phyloP scores from a whole-genome alignment of 495 filamentous ascomycete genomes.

The Penicillium steckii region DNA sequence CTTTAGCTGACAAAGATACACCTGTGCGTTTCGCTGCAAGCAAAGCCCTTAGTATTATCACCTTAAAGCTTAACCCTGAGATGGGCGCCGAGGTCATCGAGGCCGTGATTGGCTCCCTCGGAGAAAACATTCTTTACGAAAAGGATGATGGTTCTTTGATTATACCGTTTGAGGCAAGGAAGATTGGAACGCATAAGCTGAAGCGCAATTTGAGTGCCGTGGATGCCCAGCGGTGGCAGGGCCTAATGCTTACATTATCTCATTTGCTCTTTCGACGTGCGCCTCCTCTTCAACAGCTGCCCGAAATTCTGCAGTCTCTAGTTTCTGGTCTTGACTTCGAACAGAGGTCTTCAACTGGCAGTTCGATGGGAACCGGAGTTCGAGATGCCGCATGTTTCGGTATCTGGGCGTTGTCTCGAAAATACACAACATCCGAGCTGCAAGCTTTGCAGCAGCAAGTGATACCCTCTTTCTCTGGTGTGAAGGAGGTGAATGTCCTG shows the following conservation, averaged over 20 bases:
- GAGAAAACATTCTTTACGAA: conserved; percentile 73
- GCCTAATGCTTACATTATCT: conserved; percentile 79
- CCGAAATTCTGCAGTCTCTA: conserved; percentile 68
- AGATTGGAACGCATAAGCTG: conserved; percentile 28
- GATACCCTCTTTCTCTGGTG: conserved; percentile 27
- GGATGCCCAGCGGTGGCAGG: conserved; percentile 86
- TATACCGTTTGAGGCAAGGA: conserved; percentile 35
- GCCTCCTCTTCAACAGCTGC: conserved; percentile 62
- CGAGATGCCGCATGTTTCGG: conserved; percentile 95
- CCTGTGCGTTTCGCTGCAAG: conserved; percentile 86
- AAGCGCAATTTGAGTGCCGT: conserved; percentile 67
- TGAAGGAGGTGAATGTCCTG: conserved; percentile 47
- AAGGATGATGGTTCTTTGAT: conserved; percentile 40
- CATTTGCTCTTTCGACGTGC: conserved; percentile 80
- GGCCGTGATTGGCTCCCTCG: conserved; percentile 71
- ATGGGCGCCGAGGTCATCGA: conserved; percentile 86
- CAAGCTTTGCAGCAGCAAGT: conserved; percentile 53
- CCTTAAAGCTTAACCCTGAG: conserved; percentile 69
- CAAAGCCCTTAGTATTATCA: conserved; percentile 86
- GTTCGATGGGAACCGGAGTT: conserved; percentile 87
- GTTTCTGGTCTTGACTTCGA: conserved; percentile 79
- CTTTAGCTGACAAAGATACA: conserved; percentile 80
- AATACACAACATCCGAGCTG: conserved; percentile 80
- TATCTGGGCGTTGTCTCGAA: conserved; percentile 85
- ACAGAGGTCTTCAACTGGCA: conserved; percentile 75